Evolutionary conservation across 2,329 filamentous ascomycete species (phyloP).

Genomic region (Albifimbria verrucaria): DNA sequence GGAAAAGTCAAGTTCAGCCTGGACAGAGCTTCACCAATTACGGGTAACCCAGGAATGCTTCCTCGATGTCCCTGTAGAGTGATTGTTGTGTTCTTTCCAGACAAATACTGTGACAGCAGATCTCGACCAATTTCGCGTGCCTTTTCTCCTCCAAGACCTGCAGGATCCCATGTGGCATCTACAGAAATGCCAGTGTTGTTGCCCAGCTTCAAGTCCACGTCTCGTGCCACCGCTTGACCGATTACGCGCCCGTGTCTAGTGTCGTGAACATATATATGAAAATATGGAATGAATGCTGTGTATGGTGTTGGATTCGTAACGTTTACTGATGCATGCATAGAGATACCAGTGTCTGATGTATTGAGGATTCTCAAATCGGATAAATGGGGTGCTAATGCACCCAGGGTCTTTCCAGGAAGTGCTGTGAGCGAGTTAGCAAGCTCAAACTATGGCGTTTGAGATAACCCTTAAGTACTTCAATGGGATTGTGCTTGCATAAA

Average conservation of each 20-base stretch:
- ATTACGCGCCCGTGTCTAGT: slow-evolving; percentile 70
- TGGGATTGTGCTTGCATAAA: slow-evolving; percentile 15
- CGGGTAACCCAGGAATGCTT: slow-evolving; percentile 71
- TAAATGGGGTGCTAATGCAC: slow-evolving; percentile 57
- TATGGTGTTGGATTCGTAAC: slow-evolving; percentile 90
- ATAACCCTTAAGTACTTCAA: slow-evolving; percentile 26
- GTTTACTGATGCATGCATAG: slow-evolving; percentile 70
- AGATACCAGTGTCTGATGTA: slow-evolving; percentile 69
- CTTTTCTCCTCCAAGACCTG: slow-evolving; percentile 53
- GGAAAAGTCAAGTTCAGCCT: slow-evolving; percentile 68
- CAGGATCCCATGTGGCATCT: slow-evolving; percentile 71
- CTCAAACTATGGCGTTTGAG: slow-evolving; percentile 14
- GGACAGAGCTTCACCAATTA: slow-evolving; percentile 70
- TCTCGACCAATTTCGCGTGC: slow-evolving; percentile 64
- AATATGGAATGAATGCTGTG: slow-evolving; percentile 75
- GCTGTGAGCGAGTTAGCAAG: slow-evolving; percentile 45
- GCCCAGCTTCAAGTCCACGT: slow-evolving; percentile 64
- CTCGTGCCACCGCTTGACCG: slow-evolving; percentile 67
- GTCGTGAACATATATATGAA: slow-evolving; percentile 71
- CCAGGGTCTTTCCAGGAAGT: slow-evolving; percentile 51
- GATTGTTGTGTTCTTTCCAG: slow-evolving; percentile 80
- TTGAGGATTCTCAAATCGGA: slow-evolving; percentile 69
- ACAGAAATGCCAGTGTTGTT: slow-evolving; percentile 69
- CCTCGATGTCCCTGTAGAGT: slow-evolving; percentile 67
- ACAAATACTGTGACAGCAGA: slow-evolving; percentile 81